Evolutionary conservation across 2,329 filamentous ascomycete genomes (phyloP).

Genomic region (Aspergillus sp.): DNA sequence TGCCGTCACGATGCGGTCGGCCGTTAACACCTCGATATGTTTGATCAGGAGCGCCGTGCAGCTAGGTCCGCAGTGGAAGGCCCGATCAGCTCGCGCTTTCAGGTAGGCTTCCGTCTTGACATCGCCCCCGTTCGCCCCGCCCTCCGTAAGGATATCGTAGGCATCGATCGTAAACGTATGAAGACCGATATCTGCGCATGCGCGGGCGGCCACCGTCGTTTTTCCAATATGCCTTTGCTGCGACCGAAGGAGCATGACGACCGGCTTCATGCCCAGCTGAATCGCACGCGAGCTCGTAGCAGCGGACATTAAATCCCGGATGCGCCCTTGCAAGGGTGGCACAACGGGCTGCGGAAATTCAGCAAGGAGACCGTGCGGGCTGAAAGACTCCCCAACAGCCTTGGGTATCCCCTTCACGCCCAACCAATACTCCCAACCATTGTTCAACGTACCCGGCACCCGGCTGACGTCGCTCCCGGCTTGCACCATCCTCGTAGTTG

Average conservation of each 20-base stretch:
- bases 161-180: slow-evolving; percentile 85
- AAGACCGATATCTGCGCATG: slow-evolving; percentile 80
- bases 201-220: slow-evolving; percentile 63
- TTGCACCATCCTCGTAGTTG: slow-evolving; percentile 81
- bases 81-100: slow-evolving; percentile 77
- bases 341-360: slow-evolving; percentile 41
- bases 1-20: slow-evolving; percentile 78
- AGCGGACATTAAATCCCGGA: slow-evolving; percentile 78
- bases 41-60: slow-evolving; percentile 77
- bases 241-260: slow-evolving; percentile 81
- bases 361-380: slow-evolving; percentile 28
- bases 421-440: slow-evolving; percentile 83
- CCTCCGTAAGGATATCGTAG: slow-evolving; percentile 91
- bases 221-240: slow-evolving; percentile 93
- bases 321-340: slow-evolving; percentile 56
- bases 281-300: slow-evolving; percentile 82
- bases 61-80: slow-evolving; percentile 76
- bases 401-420: slow-evolving; percentile 61
- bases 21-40: slow-evolving; percentile 83
- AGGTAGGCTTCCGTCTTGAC: slow-evolving; percentile 90
- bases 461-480: slow-evolving; percentile 78
- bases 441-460: slow-evolving; percentile 66
- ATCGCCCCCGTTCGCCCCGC: slow-evolving; percentile 75
- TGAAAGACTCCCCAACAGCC: slow-evolving; percentile 21
- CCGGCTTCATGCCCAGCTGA: slow-evolving; percentile 75